A percentile compares a stretch with the other conserved stretches of the same genome.
Evolutionary conservation across 1,284 basidiomycete species (phyloP).

Genomic region (Leccinum fuscescens): DNA sequence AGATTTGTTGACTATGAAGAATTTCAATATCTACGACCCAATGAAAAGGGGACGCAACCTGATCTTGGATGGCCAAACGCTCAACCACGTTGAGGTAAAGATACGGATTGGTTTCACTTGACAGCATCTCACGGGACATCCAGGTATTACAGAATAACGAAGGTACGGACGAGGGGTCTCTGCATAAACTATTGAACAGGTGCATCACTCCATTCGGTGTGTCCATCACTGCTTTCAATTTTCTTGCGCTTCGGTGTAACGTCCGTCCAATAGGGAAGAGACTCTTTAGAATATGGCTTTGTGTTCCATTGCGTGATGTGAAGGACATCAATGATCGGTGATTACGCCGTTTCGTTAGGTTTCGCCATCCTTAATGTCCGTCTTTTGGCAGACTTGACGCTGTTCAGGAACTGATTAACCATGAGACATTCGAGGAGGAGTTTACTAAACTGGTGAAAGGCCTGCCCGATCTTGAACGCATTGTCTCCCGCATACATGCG

Average conservation of each 20-base stretch:
- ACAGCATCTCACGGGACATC: constrained; percentile 14
- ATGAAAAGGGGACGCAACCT: constrained; percentile 84
- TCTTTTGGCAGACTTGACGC: constrained; percentile 72
- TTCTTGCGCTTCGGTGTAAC: constrained; percentile 14
- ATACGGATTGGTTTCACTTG: background rate
- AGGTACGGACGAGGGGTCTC: constrained; percentile 85
- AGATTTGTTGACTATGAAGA: constrained; percentile 88
- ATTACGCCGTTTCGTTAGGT: constrained; percentile 16
- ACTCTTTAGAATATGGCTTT: constrained; percentile 92
- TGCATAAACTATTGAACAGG: constrained; percentile 79
- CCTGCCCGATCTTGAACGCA: constrained; percentile 89
- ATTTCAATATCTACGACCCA: constrained; percentile 96
- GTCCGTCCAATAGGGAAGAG: constrained; percentile 64
- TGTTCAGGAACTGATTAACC: constrained; percentile 82
- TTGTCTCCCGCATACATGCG: constrained; percentile 91
- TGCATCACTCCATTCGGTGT: constrained; percentile 88
- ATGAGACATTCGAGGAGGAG: constrained; percentile 71
- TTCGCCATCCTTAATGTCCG: constrained; percentile 17
- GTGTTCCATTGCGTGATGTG: constrained; percentile 80
- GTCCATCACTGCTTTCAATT: constrained; percentile 24
- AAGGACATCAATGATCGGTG: constrained; percentile 86
- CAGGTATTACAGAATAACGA: constrained; percentile 88
- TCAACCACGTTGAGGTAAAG: constrained; percentile 86
- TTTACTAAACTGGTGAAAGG: constrained; percentile 78
- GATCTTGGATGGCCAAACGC: constrained; percentile 88